These are phyloP conservation scores for Crassisporium funariophilum DNA, from an alignment of 768 basidiomycete species.

Conservation along the genomic window DNA sequence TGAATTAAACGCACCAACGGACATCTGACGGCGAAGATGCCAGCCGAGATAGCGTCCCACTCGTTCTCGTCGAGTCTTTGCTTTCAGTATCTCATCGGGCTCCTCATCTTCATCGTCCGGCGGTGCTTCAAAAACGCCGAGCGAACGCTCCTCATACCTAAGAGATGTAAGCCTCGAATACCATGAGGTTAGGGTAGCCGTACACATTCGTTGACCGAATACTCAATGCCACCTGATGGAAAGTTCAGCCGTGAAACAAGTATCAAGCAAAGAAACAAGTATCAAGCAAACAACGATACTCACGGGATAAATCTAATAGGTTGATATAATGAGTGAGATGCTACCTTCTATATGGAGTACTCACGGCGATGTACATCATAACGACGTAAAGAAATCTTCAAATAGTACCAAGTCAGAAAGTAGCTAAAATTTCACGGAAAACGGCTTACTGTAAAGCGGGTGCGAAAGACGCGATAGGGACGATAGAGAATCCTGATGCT, in stretches of 20 bases:
- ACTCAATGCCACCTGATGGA: constrained; percentile 52
- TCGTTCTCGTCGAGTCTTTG: constrained; percentile 40
- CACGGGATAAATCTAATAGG: constrained; percentile 44
- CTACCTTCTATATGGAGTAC: constrained; percentile 19
- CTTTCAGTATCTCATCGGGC: constrained; percentile 39
- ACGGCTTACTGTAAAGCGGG: constrained; percentile 68
- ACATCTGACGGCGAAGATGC: constrained; percentile 68
- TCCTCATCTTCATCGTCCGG: constrained; percentile 53
- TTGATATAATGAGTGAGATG: background rate
- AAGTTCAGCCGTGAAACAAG: background rate
- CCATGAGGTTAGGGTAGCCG: constrained; percentile 9
- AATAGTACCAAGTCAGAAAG: background rate
- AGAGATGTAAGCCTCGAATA: background rate
- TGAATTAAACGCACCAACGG: constrained; percentile 40
- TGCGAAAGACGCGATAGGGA: constrained; percentile 50
- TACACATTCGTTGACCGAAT: constrained; percentile 71
- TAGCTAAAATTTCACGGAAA: background rate
- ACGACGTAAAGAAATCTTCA: constrained; percentile 68
- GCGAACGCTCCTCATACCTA: constrained; percentile 70
- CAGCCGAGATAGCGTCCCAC: constrained; percentile 49
- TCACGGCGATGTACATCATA: constrained; percentile 74
- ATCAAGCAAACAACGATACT: constrained; percentile 4
- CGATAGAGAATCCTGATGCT: constrained; percentile 55
- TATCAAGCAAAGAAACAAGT: background rate
- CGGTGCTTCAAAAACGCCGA: constrained; percentile 64